Base-by-base conservation (phyloP, 2,329 filamentous ascomycete genomes). In the Ramularia endophylla region DNA sequence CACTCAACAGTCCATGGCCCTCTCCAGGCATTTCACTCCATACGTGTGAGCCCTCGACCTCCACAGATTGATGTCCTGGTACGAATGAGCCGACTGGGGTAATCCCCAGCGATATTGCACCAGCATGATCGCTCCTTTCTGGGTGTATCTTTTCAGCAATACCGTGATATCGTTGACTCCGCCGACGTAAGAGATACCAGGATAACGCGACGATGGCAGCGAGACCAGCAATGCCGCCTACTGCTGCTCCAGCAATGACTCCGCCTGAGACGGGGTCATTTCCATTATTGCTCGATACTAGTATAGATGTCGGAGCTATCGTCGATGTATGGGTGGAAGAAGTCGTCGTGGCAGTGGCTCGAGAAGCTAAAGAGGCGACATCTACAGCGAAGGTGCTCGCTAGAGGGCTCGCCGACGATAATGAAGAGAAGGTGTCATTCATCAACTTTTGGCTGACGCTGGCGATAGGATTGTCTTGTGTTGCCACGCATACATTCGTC, bases 161-260 rank as follows among this genome's bases (percentile, higher is more conserved):
- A n/a, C n/a, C n/a, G n/a, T n/a, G n/a, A n/a, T n/a, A n/a, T n/a
- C n/a, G n/a, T n/a, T n/a, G n/a, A 11, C 40, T 40, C 18, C 47
- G 33, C 44, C 38, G 41, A 6, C 49, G 36, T 9, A 40, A 17
- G 17, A 52, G 28, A 38, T 49, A 46, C 43, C 43, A 46, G 3
- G 38, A 20, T 5, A 43, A 18, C 1, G 17, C 41, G n/a, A 18
- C 38, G 16, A 52, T 36, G 22, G 47, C 22, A n/a, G 49, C 43
- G 8, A 53, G 25, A 5, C 32, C 48, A 5, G 38, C 61, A 7
- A 63, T 51, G 8, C 57, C 57, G 20, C 62, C 64, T 4, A 60
- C 54, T 3, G 60, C 63, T 28, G 64, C 61, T 8, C 62, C 65
- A n/a, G 57, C 64, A 28, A 59, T 54, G 7, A 59, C 59, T 15